Conservation (phyloP, 129 eudicot species). For the Flaveria brownii region DNA sequence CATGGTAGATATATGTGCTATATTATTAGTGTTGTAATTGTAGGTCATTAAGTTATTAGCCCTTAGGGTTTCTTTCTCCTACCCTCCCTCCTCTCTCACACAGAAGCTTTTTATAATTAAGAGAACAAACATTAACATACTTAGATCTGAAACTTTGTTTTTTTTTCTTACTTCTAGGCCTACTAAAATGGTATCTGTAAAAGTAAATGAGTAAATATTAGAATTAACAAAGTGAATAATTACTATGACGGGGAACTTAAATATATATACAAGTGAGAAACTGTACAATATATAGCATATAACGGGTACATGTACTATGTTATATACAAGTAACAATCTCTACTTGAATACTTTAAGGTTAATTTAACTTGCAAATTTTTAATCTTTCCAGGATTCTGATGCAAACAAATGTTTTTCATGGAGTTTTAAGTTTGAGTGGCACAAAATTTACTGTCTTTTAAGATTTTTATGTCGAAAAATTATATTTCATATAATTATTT, state of each 20-base stretch:
- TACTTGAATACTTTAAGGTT: background rate
- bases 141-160: slow-evolving; percentile 32
- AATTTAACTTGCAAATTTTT: background rate
- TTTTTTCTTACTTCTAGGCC: background rate
- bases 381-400: background rate
- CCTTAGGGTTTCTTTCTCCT: slow-evolving; percentile 25
- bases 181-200: background rate
- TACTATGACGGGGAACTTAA: too few relatives aligned
- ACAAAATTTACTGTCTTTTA: background rate
- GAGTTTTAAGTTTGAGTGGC: background rate
- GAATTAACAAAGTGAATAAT: too few relatives aligned
- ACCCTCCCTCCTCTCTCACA: background rate
- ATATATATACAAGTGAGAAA: too few relatives aligned
- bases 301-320: too few relatives aligned
- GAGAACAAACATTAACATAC: background rate
- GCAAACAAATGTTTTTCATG: background rate
- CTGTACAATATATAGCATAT: too few relatives aligned
- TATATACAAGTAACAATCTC: background rate
- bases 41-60: slow-evolving; percentile 1
- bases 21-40: background rate
- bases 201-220: too few relatives aligned
- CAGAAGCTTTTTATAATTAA: background rate
- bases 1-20: slow-evolving; percentile 2
- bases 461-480: background rate
- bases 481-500: background rate